Evolutionary conservation across 2,329 filamentous ascomycete species (phyloP), one percentile per base, ranked within the genome.

Genomic region (Verticillium longisporum): DNA sequence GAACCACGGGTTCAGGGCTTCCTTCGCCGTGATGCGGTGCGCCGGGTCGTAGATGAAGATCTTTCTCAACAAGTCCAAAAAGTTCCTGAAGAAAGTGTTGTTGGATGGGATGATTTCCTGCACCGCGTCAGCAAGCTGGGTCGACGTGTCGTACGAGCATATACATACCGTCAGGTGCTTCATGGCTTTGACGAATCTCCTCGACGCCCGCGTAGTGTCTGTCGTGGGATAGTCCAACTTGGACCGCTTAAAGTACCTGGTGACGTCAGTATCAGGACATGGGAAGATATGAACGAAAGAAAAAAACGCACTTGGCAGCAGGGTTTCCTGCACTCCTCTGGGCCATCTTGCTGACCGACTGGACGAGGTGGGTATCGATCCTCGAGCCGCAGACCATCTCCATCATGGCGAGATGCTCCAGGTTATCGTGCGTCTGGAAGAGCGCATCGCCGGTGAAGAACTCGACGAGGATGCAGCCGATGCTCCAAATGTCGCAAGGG

Each of bases 331-430:
- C 79, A 65, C 77, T 85, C 61, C 85, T 77, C 1, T 80, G 80
- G 10, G 80, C 77, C 74, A 84, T 83, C 68, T 83, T 81, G 63
- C 82, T 82, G 38, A 86, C 82, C 62, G 79, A 72, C 61, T 82
- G 77, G 15, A 89, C 82, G 6, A 90, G 79, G 63, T 83, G 77
- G 0, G 74, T 73, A 63, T 89, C 86, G 58, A 89, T 83, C 57
- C 81, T 78, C 26, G 75, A 74, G 58, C 84, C 84, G 60, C 86
- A 84, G 7, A 89, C 87, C 37, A 83, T 84, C 68, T 89, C 87
- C 87, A 90, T 90, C 87, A 90, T 90, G n/a, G 87, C 87, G 58
- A 90, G 74, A 69, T 90, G 87, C 71, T 90, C 87, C 31, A 89
- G 77, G 63, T 90, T 90, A 66, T 90, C 87, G 66, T 90, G 87